Percentiles rank a stretch among this genome's conserved stretches.
phyloP scores from a whole-genome alignment of 169 alveolate genomes.

The Cryptosporidium canis region DNA sequence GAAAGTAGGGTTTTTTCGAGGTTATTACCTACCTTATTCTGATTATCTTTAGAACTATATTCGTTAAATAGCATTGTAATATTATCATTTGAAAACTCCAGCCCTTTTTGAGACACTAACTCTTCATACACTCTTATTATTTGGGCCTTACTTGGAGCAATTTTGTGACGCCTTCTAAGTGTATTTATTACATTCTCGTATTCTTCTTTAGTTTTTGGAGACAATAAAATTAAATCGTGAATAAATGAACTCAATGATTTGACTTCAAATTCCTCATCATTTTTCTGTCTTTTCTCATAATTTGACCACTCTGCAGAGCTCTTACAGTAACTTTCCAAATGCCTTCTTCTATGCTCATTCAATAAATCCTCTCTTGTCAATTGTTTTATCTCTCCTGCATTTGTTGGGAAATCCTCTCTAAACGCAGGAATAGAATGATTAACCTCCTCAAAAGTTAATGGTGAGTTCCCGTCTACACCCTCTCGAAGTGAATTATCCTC shows the following conservation, averaged over 20 bases:
- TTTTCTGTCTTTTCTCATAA: conserved; percentile 72
- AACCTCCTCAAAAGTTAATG: conserved; percentile 54
- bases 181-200: conserved; percentile 64
- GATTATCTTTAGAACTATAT: not conserved
- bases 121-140: conserved; percentile 76
- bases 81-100: not conserved
- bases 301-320: conserved; percentile 79
- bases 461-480: not conserved
- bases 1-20: conserved; percentile 48
- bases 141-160: conserved; percentile 79
- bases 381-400: conserved; percentile 78
- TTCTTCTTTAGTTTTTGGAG: conserved; percentile 73
- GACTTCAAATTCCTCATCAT: conserved; percentile 43
- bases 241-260: conserved; percentile 71
- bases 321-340: conserved; percentile 74
- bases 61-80: conserved; percentile 13
- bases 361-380: conserved; percentile 74
- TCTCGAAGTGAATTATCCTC: not conserved
- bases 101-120: conserved; percentile 56
- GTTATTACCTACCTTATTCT: not conserved
- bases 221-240: conserved; percentile 65
- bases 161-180: conserved; percentile 72
- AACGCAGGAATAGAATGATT: conserved; percentile 77
- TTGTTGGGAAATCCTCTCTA: conserved; percentile 73
- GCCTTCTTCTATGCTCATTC: conserved; percentile 78